Base-by-base conservation (phyloP, 2,329 filamentous ascomycete genomes). In the Phaeosphaeriaceae sp. region DNA sequence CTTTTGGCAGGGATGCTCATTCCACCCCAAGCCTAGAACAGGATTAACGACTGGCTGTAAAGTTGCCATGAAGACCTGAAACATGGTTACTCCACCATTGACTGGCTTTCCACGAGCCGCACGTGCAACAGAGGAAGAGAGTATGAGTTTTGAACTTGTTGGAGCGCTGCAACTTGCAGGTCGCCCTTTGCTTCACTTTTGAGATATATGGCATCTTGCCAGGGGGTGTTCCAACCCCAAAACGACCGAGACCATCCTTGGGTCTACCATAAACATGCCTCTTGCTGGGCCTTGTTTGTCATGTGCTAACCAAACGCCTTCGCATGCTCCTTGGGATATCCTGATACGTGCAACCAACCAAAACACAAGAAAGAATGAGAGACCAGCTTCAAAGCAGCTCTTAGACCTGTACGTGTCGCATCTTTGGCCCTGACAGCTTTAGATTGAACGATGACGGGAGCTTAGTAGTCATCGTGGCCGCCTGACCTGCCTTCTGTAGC, bases 401-500 rank as follows among this genome's bases (percentile, higher is more conserved):
- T 51, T 22, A 55, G 15, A 36, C 62, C 52, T 66, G 63, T 25
- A 58, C 61, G 41, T 66, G 61, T 25, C 71, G 69, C 52, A 72
- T 57, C 64, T 70, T 74, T 2, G 71, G 54, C 27, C 54, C 67
- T 22, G 63, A 58, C 36, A 78, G 40, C 53, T 66, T 70, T 44
- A 77, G 56, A 33, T 71, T 73, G 60, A 79, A 78, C 0, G 70
- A 72, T 10, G 66, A 44, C 7, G 77, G 74, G 42, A 79, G 58
- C 51, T 65, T 73, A 24, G 69, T 68, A 13, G 71, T 67, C 57
- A 77, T 66, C 7, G 70, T 72, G 2, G 73, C 72, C 13, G 76
- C 75, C 53, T 78, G 76, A n/a, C 72, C 71, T n/a, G 75, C 77
- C 57, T 72, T 77, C 60, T 79, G 76, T 44, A 80, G 61, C 24